phyloP scores from a whole-genome alignment of 768 basidiomycete species.

The Mycena pura region DNA sequence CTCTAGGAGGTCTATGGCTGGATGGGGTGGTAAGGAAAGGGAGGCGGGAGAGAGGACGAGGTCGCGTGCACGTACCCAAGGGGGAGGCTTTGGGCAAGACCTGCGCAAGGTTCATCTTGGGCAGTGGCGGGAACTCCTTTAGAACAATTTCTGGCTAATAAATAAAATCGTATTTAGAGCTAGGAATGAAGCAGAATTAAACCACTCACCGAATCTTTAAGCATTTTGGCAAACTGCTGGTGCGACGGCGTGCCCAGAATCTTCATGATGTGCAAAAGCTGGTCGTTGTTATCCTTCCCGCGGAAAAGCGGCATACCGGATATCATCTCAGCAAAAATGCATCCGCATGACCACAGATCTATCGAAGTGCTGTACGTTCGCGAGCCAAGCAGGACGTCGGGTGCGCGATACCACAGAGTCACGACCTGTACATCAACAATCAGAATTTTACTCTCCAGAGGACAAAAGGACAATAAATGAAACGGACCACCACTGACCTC shows the following conservation, averaged over 20 bases:
- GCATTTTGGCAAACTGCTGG: slow-evolving; percentile 85
- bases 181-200: background rate
- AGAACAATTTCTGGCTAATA: slow-evolving; percentile 79
- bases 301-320: slow-evolving; percentile 96
- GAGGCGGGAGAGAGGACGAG: background rate
- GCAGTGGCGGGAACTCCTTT: slow-evolving; percentile 86
- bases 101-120: slow-evolving; percentile 81
- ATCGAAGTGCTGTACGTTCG: slow-evolving; percentile 98
- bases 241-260: slow-evolving; percentile 96
- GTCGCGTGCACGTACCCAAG: slow-evolving; percentile 56
- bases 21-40: slow-evolving; percentile 22
- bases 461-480: background rate
- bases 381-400: slow-evolving; percentile 95
- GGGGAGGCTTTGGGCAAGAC: slow-evolving; percentile 88
- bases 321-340: slow-evolving; percentile 99
- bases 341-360: slow-evolving; percentile 98
- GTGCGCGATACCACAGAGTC: slow-evolving; percentile 98
- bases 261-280: slow-evolving; percentile 95
- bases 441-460: too few species aligned
- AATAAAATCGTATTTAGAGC: background rate
- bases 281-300: slow-evolving; percentile 96
- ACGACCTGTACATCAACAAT: slow-evolving; percentile 72
- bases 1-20: slow-evolving; percentile 94
- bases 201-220: slow-evolving; percentile 80
- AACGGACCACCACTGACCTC: slow-evolving; percentile 55